phyloP scores from a whole-genome alignment of 83 land plant species.

The Larix sibirica region DNA sequence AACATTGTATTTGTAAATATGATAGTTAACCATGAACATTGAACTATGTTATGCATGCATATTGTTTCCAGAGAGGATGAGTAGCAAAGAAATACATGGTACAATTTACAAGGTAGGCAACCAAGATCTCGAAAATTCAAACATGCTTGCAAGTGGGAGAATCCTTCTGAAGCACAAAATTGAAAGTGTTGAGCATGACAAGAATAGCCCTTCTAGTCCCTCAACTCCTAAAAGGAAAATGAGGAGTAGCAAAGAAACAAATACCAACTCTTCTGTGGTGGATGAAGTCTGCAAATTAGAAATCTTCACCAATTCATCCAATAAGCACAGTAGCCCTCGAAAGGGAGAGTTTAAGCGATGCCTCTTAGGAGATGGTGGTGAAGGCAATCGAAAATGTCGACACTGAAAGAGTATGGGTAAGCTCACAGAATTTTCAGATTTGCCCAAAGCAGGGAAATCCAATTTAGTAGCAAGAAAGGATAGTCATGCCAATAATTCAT shows the following conservation, averaged over 20 bases:
- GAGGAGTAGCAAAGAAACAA: neutral
- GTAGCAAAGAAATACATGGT: neutral
- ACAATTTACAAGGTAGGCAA: neutral
- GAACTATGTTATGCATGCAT: too few relatives aligned
- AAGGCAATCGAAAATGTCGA: neutral
- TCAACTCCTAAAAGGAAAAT: neutral
- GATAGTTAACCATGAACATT: too few relatives aligned
- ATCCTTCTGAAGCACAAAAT: conserved; percentile 10
- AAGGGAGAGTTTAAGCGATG: conserved; percentile 6
- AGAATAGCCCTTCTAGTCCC: neutral
- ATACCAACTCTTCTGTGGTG: neutral
- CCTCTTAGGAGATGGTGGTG: neutral
- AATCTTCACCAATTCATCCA: neutral
- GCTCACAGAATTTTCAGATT: neutral
- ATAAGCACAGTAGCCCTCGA: neutral
- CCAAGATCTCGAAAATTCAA: conserved; percentile 1
- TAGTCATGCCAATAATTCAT: neutral
- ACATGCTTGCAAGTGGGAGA: neutral
- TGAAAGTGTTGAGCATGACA: neutral
- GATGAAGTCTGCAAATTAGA: neutral
- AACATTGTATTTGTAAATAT: neutral
- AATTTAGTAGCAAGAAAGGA: neutral
- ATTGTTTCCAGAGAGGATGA: neutral
- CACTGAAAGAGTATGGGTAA: neutral
- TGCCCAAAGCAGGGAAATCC: neutral